phyloP scores from a whole-genome alignment of 2,329 filamentous ascomycete genomes.

The Colletotrichum scovillei region DNA sequence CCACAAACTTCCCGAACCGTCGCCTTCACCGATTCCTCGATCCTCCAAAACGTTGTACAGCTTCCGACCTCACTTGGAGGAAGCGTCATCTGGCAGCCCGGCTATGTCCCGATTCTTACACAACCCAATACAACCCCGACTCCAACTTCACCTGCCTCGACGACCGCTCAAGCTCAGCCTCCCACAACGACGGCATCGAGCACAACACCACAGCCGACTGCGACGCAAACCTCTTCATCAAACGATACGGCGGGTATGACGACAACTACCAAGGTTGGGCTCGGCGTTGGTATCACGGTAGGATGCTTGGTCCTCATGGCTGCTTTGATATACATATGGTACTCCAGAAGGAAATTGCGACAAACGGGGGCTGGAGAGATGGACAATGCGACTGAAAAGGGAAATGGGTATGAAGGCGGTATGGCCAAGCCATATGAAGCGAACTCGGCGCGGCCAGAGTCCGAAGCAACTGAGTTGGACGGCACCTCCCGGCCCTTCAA shows the following conservation, averaged over 20 bases:
- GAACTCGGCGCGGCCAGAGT: neutral
- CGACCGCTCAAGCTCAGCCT: neutral
- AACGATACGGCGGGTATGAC: slow-evolving; percentile 33
- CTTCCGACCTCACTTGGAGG: slow-evolving; percentile 41
- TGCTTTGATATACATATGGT: slow-evolving; percentile 37
- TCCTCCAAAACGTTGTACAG: slow-evolving; percentile 41
- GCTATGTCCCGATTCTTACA: slow-evolving; percentile 38
- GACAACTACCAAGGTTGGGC: slow-evolving; percentile 40
- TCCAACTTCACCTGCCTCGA: neutral
- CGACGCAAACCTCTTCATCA: neutral
- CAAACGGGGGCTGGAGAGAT: neutral
- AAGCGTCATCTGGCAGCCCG: slow-evolving; percentile 42
- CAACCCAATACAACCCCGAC: neutral
- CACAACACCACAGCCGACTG: neutral
- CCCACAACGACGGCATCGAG: slow-evolving; percentile 10
- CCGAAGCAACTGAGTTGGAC: neutral
- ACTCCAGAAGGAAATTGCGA: slow-evolving; percentile 31
- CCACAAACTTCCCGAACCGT: slow-evolving; percentile 42
- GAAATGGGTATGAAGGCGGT: neutral
- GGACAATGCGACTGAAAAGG: neutral
- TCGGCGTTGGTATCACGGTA: slow-evolving; percentile 37
- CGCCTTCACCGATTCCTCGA: slow-evolving; percentile 38
- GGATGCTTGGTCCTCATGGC: slow-evolving; percentile 38
- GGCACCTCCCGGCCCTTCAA: neutral
- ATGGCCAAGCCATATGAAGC: neutral